phyloP scores from a whole-genome alignment of 192 early-diverging fungal genomes.

The Podila horticola region DNA sequence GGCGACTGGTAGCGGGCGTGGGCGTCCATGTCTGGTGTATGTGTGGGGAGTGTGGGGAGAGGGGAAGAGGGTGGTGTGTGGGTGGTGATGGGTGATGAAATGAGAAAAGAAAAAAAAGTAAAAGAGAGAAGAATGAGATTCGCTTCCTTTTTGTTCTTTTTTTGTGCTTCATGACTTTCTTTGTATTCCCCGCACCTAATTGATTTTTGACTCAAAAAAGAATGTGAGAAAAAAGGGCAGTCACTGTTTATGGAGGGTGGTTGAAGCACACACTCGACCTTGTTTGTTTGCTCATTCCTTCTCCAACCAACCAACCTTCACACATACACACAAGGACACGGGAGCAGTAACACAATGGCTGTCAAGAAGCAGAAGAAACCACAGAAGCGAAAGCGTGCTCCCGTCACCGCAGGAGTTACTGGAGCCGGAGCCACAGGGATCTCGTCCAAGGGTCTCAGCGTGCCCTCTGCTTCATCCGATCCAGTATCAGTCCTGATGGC shows the following conservation, averaged over 20 bases:
- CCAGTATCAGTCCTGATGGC: conserved; percentile 27
- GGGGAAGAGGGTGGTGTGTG: not conserved
- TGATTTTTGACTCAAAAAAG: not conserved
- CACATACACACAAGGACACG: not conserved
- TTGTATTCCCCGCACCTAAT: conserved; percentile 15
- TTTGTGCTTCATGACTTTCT: not conserved
- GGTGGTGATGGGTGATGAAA: conserved; percentile 7
- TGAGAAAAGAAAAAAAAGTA: not conserved
- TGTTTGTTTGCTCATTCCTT: not conserved
- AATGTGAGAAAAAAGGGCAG: not conserved
- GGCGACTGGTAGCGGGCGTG: conserved; percentile 94
- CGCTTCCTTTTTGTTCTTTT: not conserved
- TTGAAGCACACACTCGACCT: too few species aligned
- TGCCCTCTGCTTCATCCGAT: conserved; percentile 1
- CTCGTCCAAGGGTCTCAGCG: not conserved
- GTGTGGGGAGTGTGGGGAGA: not conserved
- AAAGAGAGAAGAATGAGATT: conserved; percentile 12
- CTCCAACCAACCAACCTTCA: not conserved
- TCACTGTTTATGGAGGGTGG: not conserved
- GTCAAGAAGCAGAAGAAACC: conserved; percentile 27
- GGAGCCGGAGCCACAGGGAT: not conserved
- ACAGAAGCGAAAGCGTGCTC: conserved; percentile 5
- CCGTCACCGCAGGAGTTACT: conserved; percentile 16
- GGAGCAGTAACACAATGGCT: conserved; percentile 9
- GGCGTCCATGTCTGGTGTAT: conserved; percentile 48